Conservation (phyloP, 352 stramenopile species). For the Phytopythium montanum region DNA sequence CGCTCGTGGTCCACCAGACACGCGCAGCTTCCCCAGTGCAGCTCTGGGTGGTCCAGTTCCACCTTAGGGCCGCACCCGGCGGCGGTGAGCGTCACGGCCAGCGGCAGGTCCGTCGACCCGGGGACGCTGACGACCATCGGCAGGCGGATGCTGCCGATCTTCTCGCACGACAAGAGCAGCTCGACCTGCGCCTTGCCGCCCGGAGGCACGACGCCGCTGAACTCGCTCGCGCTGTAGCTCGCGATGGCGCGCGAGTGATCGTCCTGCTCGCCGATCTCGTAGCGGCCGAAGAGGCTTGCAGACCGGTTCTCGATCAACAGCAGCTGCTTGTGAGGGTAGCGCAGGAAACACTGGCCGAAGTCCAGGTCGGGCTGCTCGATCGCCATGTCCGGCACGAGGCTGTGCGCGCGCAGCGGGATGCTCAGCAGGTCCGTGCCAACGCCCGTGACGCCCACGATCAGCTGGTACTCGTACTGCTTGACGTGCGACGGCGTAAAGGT, state of each 20-base stretch:
- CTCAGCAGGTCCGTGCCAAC: slow-evolving; percentile 89
- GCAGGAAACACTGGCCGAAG: slow-evolving; percentile 90
- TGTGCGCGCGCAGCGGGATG: slow-evolving; percentile 89
- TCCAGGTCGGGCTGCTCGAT: slow-evolving; percentile 71
- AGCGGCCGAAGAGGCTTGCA: slow-evolving; percentile 71
- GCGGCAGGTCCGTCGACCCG: slow-evolving; percentile 86
- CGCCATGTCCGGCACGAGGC: slow-evolving; percentile 75
- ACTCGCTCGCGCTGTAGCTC: slow-evolving; percentile 67
- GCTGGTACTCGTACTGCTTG: slow-evolving; percentile 90
- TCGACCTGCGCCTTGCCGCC: slow-evolving; percentile 60
- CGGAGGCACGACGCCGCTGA: slow-evolving; percentile 55
- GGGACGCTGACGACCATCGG: slow-evolving; percentile 84
- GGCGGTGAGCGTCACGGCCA: slow-evolving; percentile 85
- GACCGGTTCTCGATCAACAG: slow-evolving; percentile 89
- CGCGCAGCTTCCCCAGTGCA: slow-evolving; percentile 90
- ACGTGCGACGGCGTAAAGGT: slow-evolving; percentile 86
- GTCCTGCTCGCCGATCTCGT: slow-evolving; percentile 90
- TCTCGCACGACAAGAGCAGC: slow-evolving; percentile 86
- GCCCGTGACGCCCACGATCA: slow-evolving; percentile 89
- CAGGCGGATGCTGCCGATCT: slow-evolving; percentile 89
- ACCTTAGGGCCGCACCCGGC: slow-evolving; percentile 84
- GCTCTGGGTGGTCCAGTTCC: slow-evolving; percentile 67
- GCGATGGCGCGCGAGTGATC: slow-evolving; percentile 83
- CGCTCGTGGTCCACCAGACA: slow-evolving; percentile 85
- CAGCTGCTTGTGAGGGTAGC: slow-evolving; percentile 88